Conservation (phyloP, 2,329 filamentous ascomycete genomes). For the Paecilomyces niveus region DNA sequence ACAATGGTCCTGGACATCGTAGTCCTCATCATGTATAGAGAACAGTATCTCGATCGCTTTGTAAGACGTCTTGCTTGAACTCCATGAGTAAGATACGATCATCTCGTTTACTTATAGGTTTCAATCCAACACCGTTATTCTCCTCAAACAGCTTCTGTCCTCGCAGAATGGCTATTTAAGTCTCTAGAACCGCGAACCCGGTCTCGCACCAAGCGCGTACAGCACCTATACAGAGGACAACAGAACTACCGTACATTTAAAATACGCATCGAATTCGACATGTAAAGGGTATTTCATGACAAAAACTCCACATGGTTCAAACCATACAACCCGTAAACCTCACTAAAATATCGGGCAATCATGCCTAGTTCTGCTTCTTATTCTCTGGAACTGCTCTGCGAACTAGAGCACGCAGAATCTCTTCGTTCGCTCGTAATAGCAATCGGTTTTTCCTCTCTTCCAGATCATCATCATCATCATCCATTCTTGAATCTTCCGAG, state of each 20-base stretch:
- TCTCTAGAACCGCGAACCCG: too few relatives aligned
- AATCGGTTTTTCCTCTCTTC: conserved; percentile 12
- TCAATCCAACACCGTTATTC: too few relatives aligned
- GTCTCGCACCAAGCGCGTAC: too few relatives aligned
- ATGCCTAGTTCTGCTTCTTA: neutral
- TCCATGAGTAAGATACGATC: too few relatives aligned
- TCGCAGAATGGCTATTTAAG: too few relatives aligned
- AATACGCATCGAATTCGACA: neutral
- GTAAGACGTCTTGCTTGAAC: too few relatives aligned
- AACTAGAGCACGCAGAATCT: conserved; percentile 23
- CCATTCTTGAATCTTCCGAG: conserved; percentile 7
- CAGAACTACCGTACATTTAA: neutral
- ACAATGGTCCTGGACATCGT: too few relatives aligned
- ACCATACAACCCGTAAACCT: neutral
- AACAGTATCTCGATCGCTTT: too few relatives aligned
- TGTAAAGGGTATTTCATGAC: neutral
- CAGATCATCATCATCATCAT: conserved; percentile 10
- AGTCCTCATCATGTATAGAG: too few relatives aligned
- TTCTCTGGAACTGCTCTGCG: conserved; percentile 15
- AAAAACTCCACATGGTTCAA: neutral
- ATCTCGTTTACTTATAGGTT: too few relatives aligned
- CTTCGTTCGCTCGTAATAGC: conserved; percentile 24
- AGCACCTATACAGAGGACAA: neutral
- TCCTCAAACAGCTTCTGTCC: too few relatives aligned
- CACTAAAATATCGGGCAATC: neutral